Conservation (phyloP, 306 rosid genomes). For the Oemleria cerasiformis region DNA sequence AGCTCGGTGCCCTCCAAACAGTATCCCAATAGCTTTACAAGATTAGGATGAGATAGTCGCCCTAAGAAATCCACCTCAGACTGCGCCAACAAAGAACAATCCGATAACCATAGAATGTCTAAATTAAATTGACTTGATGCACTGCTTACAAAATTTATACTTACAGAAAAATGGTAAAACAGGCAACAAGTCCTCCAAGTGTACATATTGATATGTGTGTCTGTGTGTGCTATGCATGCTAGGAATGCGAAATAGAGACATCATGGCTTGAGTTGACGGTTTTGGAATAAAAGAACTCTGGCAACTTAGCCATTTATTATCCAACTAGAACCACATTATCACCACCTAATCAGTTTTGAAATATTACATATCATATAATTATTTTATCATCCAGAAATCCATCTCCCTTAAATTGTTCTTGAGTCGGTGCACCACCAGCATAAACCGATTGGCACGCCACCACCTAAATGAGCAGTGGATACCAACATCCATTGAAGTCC, state of each 20-base stretch:
- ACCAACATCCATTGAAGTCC: not conserved
- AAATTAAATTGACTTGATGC: not conserved
- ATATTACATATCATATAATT: not conserved
- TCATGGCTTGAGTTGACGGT: not conserved
- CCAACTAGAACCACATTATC: not conserved
- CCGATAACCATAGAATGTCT: constrained; percentile 3
- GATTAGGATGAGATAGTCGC: constrained; percentile 85
- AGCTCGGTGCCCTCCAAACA: constrained; percentile 79
- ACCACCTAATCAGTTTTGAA: not conserved
- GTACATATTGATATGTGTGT: not conserved
- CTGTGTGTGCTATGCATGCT: not conserved
- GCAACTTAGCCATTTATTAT: not conserved
- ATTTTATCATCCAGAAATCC: not conserved
- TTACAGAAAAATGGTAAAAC: constrained; percentile 6
- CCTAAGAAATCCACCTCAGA: constrained; percentile 88
- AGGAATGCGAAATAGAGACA: not conserved
- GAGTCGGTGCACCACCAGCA: not conserved
- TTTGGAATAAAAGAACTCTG: not conserved
- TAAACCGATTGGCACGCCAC: not conserved
- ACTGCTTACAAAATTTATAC: not conserved
- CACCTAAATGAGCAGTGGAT: not conserved
- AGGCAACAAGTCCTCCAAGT: not conserved
- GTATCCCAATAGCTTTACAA: constrained; percentile 84
- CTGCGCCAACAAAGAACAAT: constrained; percentile 48
- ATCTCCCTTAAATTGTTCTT: not conserved